Evolutionary conservation across 108 stramenopile genomes (phyloP), one percentile per base, ranked within the genome.

Genomic region (Tribonema minus): DNA sequence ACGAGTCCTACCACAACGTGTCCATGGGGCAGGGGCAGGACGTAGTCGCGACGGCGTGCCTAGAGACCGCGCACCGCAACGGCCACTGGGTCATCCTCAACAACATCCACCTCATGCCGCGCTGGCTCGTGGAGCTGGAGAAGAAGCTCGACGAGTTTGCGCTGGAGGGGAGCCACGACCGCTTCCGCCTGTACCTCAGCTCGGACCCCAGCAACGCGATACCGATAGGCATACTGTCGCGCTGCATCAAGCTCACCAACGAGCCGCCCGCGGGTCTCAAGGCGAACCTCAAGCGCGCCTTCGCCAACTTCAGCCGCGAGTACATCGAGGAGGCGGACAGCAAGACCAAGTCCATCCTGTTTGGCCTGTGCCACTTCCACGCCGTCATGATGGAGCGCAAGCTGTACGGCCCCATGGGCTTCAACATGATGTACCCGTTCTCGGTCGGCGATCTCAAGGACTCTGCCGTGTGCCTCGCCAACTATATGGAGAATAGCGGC

Each of bases 351-450:
- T 86, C 89, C 37, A 93, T 94, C 69, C 64, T 94, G 32, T 94
- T 94, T 71, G 93, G 93, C 25, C 82, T 94, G 25, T 94, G 93
- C 82, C 89, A 92, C 82, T 94, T 94, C 82, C 93, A 94, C 81
- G 91, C 92, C 3, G 36, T 94, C 30, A 91, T 94, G 89, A 91
- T 92, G 87, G 93, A 94, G 82, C 88, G 93, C n/a, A 94, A 94
- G 79, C 88, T 88, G 70, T 94, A 90, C 34, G 93, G 93, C 12
- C 92, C 93, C 31, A 91, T 92, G 89, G 93, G 93, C 40, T 94
- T 91, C 88, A 94, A 94, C 71, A 94, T 94, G 93, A 92, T 90
- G 78, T 94, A 94, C 80, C 93, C 93, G 0, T 94, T 94, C 83
- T 89, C 90, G 37, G 87, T 93, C 29, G 93, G 93, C 34, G 93